Evolutionary conservation across 2,329 filamentous ascomycete genomes (phyloP), one percentile per base, ranked within the genome.

Genomic region (Fusarium fujikuroi): DNA sequence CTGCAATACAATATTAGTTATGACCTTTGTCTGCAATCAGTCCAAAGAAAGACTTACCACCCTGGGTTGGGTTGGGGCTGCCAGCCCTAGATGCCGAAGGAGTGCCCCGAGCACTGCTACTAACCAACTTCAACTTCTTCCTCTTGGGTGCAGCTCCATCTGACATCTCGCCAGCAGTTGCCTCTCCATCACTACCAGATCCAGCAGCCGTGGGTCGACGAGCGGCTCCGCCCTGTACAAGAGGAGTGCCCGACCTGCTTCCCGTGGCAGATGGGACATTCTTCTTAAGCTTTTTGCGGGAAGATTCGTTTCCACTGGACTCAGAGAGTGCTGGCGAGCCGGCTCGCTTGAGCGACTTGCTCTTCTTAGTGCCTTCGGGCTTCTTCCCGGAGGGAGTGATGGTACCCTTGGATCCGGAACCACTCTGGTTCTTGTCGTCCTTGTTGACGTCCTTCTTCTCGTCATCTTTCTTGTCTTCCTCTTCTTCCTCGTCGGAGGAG

Each of bases 281-380:
- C 80, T 92, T 92, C 84, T 92, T 93, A 79, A 92, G 90, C 80
- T 88, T 89, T 84, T 93, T 94, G 83, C 96, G 92, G 30, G 91
- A 90, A 2, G 93, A 95, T 80, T 98, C 95, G 76, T 95, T 97
- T 60, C 94, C 95, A 80, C 94, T 97, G 15, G 94, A 94, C 80
- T 98, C 95, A 4, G 95, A 98, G 37, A 93, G 87, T 73, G 95
- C 92, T 7, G 95, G 94, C 21, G 95, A 97, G 23, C 95, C 94
- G 37, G 93, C 89, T 36, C 95, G 91, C 84, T 98, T 98, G 59
- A 95, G 88, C 37, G 86, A 87, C 78, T 90, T 91, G 76, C 82
- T 81, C 79, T 89, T 90, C 81, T 89, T 90, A 2, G 66, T 57
- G 19, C 80, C 74, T 30, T 81, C 80, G 16, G 81, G 77, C 62